phyloP scores from a whole-genome alignment of 495 filamentous ascomycete species.

The Penicillium robsamsonii region DNA sequence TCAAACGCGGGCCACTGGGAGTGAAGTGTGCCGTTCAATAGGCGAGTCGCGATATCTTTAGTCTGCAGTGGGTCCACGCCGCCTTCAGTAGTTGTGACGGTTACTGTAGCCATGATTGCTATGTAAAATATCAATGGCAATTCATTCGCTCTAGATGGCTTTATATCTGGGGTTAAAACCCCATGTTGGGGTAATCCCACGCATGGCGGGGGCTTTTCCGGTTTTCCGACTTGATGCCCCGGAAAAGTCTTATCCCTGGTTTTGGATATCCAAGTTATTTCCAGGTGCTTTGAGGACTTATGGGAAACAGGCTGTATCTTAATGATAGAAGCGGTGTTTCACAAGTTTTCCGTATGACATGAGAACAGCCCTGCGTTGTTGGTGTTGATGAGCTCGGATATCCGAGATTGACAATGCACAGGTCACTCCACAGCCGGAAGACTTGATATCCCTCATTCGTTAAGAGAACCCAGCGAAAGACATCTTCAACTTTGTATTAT shows the following conservation, averaged over 20 bases:
- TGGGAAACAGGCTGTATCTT: not conserved
- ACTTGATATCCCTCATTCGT: too few species aligned
- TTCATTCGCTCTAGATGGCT: not conserved
- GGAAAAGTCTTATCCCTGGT: conserved; percentile 7
- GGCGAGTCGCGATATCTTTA: conserved; percentile 23
- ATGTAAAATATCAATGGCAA: not conserved
- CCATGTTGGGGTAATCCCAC: conserved; percentile 9
- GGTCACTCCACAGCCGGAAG: not conserved
- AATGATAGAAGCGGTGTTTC: not conserved
- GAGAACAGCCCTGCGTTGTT: not conserved
- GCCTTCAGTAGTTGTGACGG: conserved; percentile 14
- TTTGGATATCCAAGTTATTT: not conserved
- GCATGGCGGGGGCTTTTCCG: conserved; percentile 11
- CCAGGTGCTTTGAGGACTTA: too few species aligned
- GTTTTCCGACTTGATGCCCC: conserved; percentile 8
- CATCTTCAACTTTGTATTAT: too few species aligned
- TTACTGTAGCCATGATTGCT: conserved; percentile 19
- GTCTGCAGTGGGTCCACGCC: conserved; percentile 9
- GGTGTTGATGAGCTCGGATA: not conserved
- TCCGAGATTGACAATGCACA: not conserved
- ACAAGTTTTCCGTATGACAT: not conserved
- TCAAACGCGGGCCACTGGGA: conserved; percentile 24
- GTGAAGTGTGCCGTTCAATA: conserved; percentile 29
- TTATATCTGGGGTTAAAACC: conserved; percentile 9
- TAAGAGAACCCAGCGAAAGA: too few species aligned